Base-by-base conservation (phyloP, 169 alveolate species). In the Plasmodium gallinaceum region DNA sequence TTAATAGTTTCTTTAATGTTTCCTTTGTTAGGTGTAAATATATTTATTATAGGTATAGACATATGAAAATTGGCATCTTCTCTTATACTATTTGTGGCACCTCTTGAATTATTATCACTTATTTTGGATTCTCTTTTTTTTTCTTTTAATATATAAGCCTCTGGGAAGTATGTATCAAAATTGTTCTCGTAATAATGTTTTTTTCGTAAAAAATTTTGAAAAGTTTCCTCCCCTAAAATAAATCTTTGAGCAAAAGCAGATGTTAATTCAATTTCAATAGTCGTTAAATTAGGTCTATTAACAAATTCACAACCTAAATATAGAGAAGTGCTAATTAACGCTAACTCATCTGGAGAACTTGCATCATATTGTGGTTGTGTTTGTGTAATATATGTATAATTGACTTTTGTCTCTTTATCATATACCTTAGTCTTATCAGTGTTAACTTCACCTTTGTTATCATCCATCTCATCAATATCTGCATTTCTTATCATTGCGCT, bases 301-400 rank as follows among this genome's bases (percentile, higher is more conserved):
- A 93, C 58, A 52, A 94, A 90, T 62, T 87, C 94, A 39, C 95
- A 93, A 9, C 98, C 97, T 62, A 95, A 74, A 73, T 90, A 88
- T 51, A 92, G 89, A 9, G 96, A 94, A 7, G 96, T 97, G 45
- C 92, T 88, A 9, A 96, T 94, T 12, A 96, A 92, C 0, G 97
- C 97, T 51, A 95, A 83, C 75, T 95, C 98, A 68, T 95, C 97
- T 3, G 98, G 97, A 10, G 96, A 94, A 22, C 96, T 94, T 18
- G 97, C 97, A 43, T 95, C 96, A 90, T 95, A 95, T 48, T 88
- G 86, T 24, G 95, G 93, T 20, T 85, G 91, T 12, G 80, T 32
- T 65, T 71, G 61, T 0, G 88, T 88, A 12, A 88, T 60, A 26
- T 74, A 70, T 5, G 91, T 65, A 54, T 83, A 71, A 14, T 43